A percentile compares a stretch with the other conserved stretches of the same genome.
phyloP scores from a whole-genome alignment of 2,329 filamentous ascomycete species.

The Stylonectria norvegica region DNA sequence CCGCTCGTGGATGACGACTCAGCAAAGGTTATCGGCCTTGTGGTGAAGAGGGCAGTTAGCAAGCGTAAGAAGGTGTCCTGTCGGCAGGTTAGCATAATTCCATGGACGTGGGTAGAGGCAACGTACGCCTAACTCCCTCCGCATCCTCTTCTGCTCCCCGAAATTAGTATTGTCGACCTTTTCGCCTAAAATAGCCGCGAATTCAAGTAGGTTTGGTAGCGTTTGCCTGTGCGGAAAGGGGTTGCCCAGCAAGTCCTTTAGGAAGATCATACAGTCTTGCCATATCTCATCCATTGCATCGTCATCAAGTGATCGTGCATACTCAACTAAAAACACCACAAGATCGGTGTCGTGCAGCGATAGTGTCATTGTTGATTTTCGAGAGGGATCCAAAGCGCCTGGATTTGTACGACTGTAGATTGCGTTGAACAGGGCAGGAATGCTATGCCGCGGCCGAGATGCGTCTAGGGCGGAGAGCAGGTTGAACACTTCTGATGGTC shows the following conservation, averaged over 20 bases:
- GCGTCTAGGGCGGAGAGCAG: slow-evolving; percentile 88
- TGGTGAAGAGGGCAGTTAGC: slow-evolving; percentile 91
- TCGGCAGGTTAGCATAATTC: slow-evolving; percentile 25
- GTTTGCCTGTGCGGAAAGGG: slow-evolving; percentile 94
- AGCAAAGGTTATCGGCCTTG: slow-evolving; percentile 70
- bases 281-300: slow-evolving; percentile 98
- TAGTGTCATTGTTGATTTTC: slow-evolving; percentile 85
- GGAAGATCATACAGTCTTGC: slow-evolving; percentile 87
- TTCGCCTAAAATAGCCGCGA: slow-evolving; percentile 83
- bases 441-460: slow-evolving; percentile 83
- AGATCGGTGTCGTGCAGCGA: slow-evolving; percentile 79
- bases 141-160: slow-evolving; percentile 89
- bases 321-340: slow-evolving; percentile 85
- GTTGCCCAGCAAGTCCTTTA: slow-evolving; percentile 86
- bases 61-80: slow-evolving; percentile 86
- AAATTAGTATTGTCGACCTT: slow-evolving; percentile 99
- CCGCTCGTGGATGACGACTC: slow-evolving; percentile 45
- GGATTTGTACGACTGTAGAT: slow-evolving; percentile 94
- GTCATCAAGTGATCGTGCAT: slow-evolving; percentile 85
- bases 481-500: slow-evolving; percentile 69
- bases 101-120: neutral
- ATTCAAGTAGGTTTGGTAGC: slow-evolving; percentile 79
- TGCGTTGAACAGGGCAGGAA: slow-evolving; percentile 92
- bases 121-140: slow-evolving; percentile 79
- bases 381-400: slow-evolving; percentile 67